Conservation (phyloP, 805 yeast species). For the Pichia deserticola region DNA sequence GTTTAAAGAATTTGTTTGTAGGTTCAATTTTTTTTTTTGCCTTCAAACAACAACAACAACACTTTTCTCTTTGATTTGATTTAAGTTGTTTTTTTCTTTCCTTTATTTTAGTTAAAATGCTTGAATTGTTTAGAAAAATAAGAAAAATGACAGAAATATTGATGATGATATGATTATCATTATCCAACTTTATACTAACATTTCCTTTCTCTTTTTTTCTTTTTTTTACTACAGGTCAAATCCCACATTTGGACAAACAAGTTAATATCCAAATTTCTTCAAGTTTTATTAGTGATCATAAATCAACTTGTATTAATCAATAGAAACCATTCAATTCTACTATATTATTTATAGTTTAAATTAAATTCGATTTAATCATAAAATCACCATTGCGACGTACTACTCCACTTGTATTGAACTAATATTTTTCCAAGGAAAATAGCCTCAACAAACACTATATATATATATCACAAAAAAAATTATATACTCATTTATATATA, state of each 20-base stretch:
- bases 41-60: too few relatives aligned
- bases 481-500: neutral
- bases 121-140: too few relatives aligned
- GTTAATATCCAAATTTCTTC: neutral
- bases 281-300: neutral
- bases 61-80: too few relatives aligned
- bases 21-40: too few relatives aligned
- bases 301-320: neutral
- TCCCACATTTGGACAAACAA: constrained; percentile 5
- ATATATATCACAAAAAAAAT: neutral
- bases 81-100: too few relatives aligned
- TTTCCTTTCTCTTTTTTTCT: neutral
- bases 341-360: too few relatives aligned
- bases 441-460: neutral
- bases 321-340: too few relatives aligned
- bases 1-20: too few relatives aligned
- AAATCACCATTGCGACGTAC: constrained; percentile 2
- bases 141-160: neutral
- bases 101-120: too few relatives aligned
- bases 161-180: neutral
- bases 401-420: constrained; percentile 3
- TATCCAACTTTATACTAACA: neutral
- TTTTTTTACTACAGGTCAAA: constrained; percentile 1
- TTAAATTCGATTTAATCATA: too few relatives aligned
- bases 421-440: neutral